phyloP scores from a whole-genome alignment of 2,329 filamentous ascomycete species.

The Ophiostoma quercus region DNA sequence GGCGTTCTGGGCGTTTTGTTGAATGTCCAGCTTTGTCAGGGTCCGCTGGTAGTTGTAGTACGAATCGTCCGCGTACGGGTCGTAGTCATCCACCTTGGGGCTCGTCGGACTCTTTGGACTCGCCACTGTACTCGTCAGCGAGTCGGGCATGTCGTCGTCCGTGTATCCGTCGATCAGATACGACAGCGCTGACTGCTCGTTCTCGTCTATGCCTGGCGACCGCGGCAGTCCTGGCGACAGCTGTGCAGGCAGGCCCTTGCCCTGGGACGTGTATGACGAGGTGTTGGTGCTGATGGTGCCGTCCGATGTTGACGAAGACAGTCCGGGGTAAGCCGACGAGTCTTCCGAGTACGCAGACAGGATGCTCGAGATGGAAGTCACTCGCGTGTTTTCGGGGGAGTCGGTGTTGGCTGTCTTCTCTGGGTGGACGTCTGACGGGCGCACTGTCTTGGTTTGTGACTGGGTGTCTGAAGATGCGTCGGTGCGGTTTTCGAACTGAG shows the following conservation, averaged over 20 bases:
- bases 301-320: conserved; percentile 34
- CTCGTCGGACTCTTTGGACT: not conserved
- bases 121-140: not conserved
- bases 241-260: conserved; percentile 30
- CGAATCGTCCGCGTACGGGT: conserved; percentile 16
- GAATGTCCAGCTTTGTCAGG: not conserved
- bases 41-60: conserved; percentile 18
- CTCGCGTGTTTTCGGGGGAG: conserved; percentile 4
- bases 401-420: not conserved
- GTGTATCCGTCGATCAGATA: conserved; percentile 25
- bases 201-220: not conserved
- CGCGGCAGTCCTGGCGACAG: conserved; percentile 9
- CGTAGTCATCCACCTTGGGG: conserved; percentile 18
- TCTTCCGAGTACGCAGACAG: conserved; percentile 49
- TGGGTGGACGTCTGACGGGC: not conserved
- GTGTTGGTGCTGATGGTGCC: conserved; percentile 37
- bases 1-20: no score
- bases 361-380: conserved; percentile 48
- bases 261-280: conserved; percentile 29
- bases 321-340: conserved; percentile 16
- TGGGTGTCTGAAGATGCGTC: conserved; percentile 19
- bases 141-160: conserved; percentile 15
- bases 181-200: conserved; percentile 22
- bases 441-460: conserved; percentile 27
- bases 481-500: not conserved